These are phyloP conservation scores for Santalum album DNA, from an alignment of 164 flowering plant species.

Conservation along the genomic window DNA sequence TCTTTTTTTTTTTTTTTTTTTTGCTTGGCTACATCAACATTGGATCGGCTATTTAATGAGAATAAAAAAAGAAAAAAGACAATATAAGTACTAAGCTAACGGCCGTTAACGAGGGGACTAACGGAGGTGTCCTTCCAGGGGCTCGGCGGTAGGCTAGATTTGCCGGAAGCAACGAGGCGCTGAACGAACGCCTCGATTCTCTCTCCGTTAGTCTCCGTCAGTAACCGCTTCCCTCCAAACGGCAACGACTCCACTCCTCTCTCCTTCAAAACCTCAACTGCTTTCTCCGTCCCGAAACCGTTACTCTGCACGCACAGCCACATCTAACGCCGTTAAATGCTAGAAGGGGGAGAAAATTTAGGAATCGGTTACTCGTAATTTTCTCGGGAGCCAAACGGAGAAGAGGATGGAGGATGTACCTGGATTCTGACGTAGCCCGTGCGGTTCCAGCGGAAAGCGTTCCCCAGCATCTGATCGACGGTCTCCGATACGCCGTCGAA, in stretches of 20 bases:
- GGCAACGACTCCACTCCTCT: constrained; percentile 78
- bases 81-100: constrained; percentile 21
- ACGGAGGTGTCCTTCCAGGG: constrained; percentile 68
- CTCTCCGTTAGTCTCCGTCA: constrained; percentile 80
- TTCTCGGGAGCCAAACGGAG: constrained; percentile 11
- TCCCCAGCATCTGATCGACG: constrained; percentile 84
- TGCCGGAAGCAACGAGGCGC: constrained; percentile 69
- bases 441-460: constrained; percentile 86
- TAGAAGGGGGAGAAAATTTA: background rate
- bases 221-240: constrained; percentile 88
- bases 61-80: background rate
- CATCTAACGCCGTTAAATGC: constrained; percentile 5
- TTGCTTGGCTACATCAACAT: too few species aligned
- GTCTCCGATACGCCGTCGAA: constrained; percentile 90
- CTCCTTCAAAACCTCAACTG: constrained; percentile 47
- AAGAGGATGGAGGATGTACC: constrained; percentile 30
- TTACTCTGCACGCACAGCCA: constrained; percentile 33
- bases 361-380: background rate
- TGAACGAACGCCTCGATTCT: constrained; percentile 63
- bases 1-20: too few species aligned
- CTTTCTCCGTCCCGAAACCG: constrained; percentile 22
- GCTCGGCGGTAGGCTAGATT: constrained; percentile 61
- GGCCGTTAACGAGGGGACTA: constrained; percentile 45
- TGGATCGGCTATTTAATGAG: background rate
- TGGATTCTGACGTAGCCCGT: constrained; percentile 78